Evolutionary conservation across 176 grass and related monocot species (phyloP), one percentile per base, ranked within the genome.

Genomic region (Avena eriantha): DNA sequence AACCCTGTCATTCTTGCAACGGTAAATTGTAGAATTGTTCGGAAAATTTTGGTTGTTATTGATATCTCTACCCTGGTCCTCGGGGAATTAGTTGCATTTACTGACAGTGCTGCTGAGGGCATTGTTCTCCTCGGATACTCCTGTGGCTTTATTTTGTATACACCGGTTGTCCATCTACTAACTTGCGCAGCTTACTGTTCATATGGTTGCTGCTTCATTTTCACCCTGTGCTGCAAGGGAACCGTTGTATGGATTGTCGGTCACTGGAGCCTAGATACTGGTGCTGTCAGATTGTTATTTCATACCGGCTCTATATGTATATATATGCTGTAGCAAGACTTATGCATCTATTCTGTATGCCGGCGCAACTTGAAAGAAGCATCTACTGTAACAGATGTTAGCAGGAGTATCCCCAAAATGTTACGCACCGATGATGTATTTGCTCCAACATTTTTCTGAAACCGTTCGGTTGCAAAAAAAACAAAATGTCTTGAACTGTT

Each of bases 11-110:
- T 76, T 84, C 56, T 50, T 91, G 89, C 81, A 59, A 76, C 69
- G 50, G 22, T 60, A 67, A 75, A 51, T 16, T 57, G 68, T 87
- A 84, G 81, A 69, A 84, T 60, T n/a, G 4, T 69, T 80, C 51
- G 8, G 16, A 29, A 79, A 51, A 5, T 23, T 53, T 90, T 86
- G 87, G 51, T 36, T 54, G 67, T 57, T 5, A 57, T 75, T 84
- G 75, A 87, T 76, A 66, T 82, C 48, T 68, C 67, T 29, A 12
- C 10, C 45, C 9, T 48, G 68, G 58, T 22, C 69, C 56, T 23
- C 45, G 90, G 4, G 70, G 63, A 66, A 21, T 23, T 0, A 78
- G 80, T 57, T 83, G 74, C 75, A 23, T 66, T 49, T 46, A 35
- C 80, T 65, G 64, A 46, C 46, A 33, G n/a, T 39, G 51, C 4